Percentiles rank a stretch among this genome's conserved stretches.
Evolutionary conservation across 2,329 filamentous ascomycete genomes (phyloP).

Genomic region (Metarhizium anisopliae): DNA sequence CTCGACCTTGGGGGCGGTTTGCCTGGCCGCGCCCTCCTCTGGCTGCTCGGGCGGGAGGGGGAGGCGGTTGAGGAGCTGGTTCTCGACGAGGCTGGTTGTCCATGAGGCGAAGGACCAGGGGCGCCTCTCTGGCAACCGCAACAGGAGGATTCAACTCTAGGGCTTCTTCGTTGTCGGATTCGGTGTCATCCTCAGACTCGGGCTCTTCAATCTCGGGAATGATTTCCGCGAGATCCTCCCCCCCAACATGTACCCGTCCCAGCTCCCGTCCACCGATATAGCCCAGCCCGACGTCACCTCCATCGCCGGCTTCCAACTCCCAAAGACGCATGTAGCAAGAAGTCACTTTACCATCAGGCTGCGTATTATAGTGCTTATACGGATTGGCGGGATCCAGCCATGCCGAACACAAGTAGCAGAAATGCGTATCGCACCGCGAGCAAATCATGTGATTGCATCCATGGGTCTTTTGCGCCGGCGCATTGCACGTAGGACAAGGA

Average conservation of each 20-base stretch:
- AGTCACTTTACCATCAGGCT: conserved; percentile 40
- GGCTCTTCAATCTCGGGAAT: conserved; percentile 11
- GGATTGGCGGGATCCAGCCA: conserved; percentile 77
- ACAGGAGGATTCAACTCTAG: conserved; percentile 23
- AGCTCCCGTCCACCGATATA: conserved; percentile 29
- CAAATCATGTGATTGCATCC: conserved; percentile 98
- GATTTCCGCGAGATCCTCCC: not conserved
- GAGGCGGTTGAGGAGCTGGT: conserved; percentile 1
- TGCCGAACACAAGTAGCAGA: conserved; percentile 88
- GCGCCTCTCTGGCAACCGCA: conserved; percentile 45
- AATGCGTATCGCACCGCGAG: conserved; percentile 81
- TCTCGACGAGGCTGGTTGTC: conserved; percentile 24
- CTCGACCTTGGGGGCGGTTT: not conserved
- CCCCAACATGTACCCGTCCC: not conserved
- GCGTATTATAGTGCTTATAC: conserved; percentile 79
- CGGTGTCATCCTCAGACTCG: conserved; percentile 10
- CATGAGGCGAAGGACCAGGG: conserved; percentile 46
- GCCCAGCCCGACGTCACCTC: conserved; percentile 38
- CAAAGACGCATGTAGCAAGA: conserved; percentile 79
- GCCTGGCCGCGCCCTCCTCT: not conserved
- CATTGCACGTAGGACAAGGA: conserved; percentile 78
- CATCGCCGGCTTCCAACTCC: conserved; percentile 80
- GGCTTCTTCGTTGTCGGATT: conserved; percentile 15
- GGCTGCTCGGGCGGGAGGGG: not conserved
- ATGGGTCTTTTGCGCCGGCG: conserved; percentile 79